Base-by-base conservation (phyloP, 2,329 filamentous ascomycete genomes). In the Pleomassaria siparia region DNA sequence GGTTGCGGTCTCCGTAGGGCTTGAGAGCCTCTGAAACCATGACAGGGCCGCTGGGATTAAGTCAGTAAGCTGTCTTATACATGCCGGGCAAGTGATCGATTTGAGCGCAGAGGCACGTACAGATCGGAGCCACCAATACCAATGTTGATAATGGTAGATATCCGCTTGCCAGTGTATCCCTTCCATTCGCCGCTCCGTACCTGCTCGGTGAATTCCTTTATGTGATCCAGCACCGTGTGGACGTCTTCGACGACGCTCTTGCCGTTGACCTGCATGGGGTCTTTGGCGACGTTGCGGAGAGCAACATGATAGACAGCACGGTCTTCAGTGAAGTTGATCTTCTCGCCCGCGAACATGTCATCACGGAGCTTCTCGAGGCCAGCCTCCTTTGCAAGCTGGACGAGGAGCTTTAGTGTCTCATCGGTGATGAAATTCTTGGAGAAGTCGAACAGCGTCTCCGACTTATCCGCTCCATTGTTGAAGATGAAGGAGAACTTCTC, bases 1-100 rank as follows among this genome's bases (percentile, higher is more conserved):
- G 83, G 74, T 87, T 86, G 52, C 85, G 83, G 71, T 90, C 86
- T 40, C 89, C 89, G 73, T 99, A 99, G 69, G 91, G 82, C 82
- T 96, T 97, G 64, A 99, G 84, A 37, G 94, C 91, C 77, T 99
- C 94, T 32, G 91, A 94, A 62, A 99, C 94, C 94, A 99, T 99
- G 72, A 99, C 94, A 26, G 94, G 94, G 50, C 94, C 94, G 59
- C 91, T 94, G 59, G n/a, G 37, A 40, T 36, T 15, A 49, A n/a
- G 60, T 72, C 40, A 74, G 68, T 30, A 48, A 26, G 13, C 28
- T n/a, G 12, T 9, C 16, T 11, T 15, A 30, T 6, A 40, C 13
- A 9, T 18, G 32, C 33, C 16, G 26, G 30, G 20, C 39, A 28
- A 15, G 30, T 24, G 8, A 36, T 18, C 35, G 12, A 16, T 32